Evolutionary conservation across 2,329 filamentous ascomycete genomes (phyloP).

Genomic region (Lomentospora prolificans): DNA sequence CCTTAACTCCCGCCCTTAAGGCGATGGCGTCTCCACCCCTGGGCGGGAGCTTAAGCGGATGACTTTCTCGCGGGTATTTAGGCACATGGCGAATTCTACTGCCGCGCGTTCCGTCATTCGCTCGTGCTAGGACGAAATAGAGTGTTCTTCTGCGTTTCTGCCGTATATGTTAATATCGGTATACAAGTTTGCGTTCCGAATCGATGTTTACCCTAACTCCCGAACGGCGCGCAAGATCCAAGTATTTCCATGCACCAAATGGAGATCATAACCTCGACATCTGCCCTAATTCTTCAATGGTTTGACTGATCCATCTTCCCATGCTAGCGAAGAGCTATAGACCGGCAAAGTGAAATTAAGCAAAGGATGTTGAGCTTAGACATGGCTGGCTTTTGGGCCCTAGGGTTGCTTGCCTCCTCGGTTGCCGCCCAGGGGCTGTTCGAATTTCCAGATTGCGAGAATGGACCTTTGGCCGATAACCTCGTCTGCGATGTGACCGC

Average conservation of each 20-base stretch:
- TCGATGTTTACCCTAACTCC: too few relatives aligned
- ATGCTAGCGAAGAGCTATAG: neutral
- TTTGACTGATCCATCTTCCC: neutral
- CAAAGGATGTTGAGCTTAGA: neutral
- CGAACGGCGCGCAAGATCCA: too few relatives aligned
- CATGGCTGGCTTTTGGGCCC: neutral
- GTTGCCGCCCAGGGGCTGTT: neutral
- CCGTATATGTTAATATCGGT: too few relatives aligned
- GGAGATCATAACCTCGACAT: too few relatives aligned
- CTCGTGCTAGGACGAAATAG: neutral
- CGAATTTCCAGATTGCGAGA: slow-evolving; percentile 21
- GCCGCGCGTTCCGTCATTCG: too few relatives aligned
- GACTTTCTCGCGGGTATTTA: too few relatives aligned
- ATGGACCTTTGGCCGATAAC: slow-evolving; percentile 22
- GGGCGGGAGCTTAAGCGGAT: too few relatives aligned
- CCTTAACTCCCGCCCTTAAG: too few relatives aligned
- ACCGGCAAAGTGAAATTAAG: neutral
- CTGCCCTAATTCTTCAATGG: too few relatives aligned
- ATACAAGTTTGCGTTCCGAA: too few relatives aligned
- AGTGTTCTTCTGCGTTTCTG: too few relatives aligned
- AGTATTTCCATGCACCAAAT: neutral
- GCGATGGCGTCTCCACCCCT: too few relatives aligned
- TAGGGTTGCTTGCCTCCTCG: neutral
- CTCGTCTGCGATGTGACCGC: slow-evolving; percentile 21
- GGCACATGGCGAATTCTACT: neutral